Evolutionary conservation across 345 rosid species (phyloP), one percentile per base, ranked within the genome.

Genomic region (Sisymbrium altissimum): DNA sequence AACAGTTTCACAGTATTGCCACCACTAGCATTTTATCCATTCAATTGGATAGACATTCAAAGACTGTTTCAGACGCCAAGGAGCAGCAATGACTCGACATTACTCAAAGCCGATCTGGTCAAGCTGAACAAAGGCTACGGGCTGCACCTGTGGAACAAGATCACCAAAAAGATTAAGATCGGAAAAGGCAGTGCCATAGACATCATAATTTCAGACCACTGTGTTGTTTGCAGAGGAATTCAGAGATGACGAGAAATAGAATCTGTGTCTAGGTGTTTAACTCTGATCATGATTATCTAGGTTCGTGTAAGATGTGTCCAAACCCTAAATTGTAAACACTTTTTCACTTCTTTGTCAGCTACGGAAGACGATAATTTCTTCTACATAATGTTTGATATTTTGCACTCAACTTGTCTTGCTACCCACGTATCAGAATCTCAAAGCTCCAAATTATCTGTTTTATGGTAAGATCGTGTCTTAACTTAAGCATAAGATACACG

Each of bases 81-180:
- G 78, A 81, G 56, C 44, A 50, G 38, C 5, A 66, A 49, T 12
- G 78, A 64, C 2, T 75, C 74, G 0, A 81, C 73, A 56, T 84
- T 89, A 84, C 85, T 77, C 4, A 68, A 80, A 17, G 80, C 85
- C 1, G 85, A 88, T 79, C 27, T 89, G 72, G 80, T 68, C 9
- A 92, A 81, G 79, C 76, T 93, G 41, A 84, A 82, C 0, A 66
- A 30, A 11, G 40, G 86, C 25, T 91, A 79, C 7, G 97, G 91
- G 15, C 63, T 91, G 18, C 98, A 93, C 52, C 65, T 93, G 1
- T 89, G 98, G 96, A 93, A 91, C 70, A 91, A 80, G 85, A 87
- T 82, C 59, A 91, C 87, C 61, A 70, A 70, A n/a, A 82, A 77
- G 30, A 53, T 85, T 15, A 49, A 58, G 57, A 83, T 93, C 2